Conservation (phyloP, 2,329 filamentous ascomycete species). For the Aspergillus pseudoglaucus region DNA sequence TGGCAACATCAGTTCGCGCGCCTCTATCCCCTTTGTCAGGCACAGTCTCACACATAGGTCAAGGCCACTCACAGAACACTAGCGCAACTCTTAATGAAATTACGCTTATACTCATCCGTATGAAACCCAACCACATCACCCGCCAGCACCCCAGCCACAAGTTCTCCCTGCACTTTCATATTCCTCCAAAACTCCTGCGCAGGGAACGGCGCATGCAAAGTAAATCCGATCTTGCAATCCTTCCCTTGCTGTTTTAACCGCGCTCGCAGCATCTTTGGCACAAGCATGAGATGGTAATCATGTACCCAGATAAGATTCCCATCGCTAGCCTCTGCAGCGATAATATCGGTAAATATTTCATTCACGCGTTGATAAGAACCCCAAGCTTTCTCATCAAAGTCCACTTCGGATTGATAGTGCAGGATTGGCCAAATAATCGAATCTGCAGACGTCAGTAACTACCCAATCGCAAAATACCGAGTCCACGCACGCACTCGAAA, state of each 20-base stretch:
- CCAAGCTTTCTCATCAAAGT: conserved; percentile 85
- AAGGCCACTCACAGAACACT: conserved; percentile 60
- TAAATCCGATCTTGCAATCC: conserved; percentile 89
- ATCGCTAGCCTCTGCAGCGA: conserved; percentile 74
- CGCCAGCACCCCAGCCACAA: conserved; percentile 72
- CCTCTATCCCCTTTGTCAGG: conserved; percentile 12
- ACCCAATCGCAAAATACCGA: background rate
- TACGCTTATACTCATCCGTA: conserved; percentile 89
- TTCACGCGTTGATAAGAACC: conserved; percentile 82
- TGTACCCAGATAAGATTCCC: conserved; percentile 90
- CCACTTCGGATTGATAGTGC: conserved; percentile 90
- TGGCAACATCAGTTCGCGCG: conserved; percentile 59
- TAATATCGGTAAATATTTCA: conserved; percentile 73
- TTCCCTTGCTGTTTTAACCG: conserved; percentile 62
- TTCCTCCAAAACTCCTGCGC: conserved; percentile 89
- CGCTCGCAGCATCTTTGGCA: conserved; percentile 79
- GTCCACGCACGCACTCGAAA: conserved; percentile 62
- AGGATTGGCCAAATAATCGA: conserved; percentile 91
- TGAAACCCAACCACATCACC: conserved; percentile 93
- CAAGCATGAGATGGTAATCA: conserved; percentile 89
- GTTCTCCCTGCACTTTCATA: conserved; percentile 74
- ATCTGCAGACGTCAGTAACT: conserved; percentile 47
- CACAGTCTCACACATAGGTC: background rate
- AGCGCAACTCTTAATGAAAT: conserved; percentile 84
- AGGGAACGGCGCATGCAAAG: conserved; percentile 87